Percentiles rank a stretch among this genome's conserved stretches.
phyloP scores from a whole-genome alignment of 345 rosid genomes.

The Citrus sp. region DNA sequence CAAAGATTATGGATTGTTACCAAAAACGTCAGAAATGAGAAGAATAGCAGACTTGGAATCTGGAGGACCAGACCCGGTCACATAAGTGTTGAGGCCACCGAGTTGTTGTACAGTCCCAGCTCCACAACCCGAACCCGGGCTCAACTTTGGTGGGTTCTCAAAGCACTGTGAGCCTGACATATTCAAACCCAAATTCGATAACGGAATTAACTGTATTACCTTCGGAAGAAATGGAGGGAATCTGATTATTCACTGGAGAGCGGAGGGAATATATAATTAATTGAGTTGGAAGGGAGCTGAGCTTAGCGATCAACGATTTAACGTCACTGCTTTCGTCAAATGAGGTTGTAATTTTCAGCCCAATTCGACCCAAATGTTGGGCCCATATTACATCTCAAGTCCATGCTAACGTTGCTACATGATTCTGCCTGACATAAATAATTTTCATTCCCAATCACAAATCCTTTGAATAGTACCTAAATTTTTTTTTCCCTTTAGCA shows the following conservation, averaged over 20 bases:
- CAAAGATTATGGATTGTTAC: constrained; percentile 17
- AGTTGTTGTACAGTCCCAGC: constrained; percentile 57
- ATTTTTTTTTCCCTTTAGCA: no score
- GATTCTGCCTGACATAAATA: no score
- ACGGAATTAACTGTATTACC: neutral
- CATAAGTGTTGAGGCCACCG: constrained; percentile 61
- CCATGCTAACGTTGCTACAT: no score
- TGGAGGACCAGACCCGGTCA: constrained; percentile 61
- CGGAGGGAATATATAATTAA: neutral
- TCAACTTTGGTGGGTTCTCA: constrained; percentile 57
- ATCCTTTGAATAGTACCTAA: no score
- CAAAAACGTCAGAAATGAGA: constrained; percentile 61
- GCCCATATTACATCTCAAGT: no score
- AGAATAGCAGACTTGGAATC: constrained; percentile 56
- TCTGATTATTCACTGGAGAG: no score
- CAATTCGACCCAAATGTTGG: no score
- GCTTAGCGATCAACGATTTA: neutral
- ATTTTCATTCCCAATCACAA: no score
- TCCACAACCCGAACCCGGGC: constrained; percentile 45
- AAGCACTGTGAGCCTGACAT: constrained; percentile 82
- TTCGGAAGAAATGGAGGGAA: neutral
- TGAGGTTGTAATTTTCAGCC: no score
- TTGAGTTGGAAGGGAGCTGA: no score
- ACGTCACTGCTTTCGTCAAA: constrained; percentile 5
- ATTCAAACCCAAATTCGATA: neutral